These are phyloP conservation scores for Nicotiana tomentosiformis DNA, from an alignment of 257 asterid genomes.

Conservation along the genomic window DNA sequence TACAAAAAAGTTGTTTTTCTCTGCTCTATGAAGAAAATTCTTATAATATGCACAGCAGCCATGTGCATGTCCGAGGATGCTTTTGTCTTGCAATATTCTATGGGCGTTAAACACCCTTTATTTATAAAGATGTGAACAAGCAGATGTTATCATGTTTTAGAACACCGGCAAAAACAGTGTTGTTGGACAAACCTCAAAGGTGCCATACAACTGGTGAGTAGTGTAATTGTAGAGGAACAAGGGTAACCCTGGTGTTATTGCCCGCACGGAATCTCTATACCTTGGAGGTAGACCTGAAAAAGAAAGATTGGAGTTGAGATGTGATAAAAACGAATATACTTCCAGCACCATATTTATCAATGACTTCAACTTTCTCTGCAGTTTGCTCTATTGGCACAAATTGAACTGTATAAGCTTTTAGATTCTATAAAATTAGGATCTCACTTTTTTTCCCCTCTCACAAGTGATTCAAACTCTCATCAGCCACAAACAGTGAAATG, in stretches of 20 bases:
- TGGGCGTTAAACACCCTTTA: background rate
- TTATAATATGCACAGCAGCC: background rate
- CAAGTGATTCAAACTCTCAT: background rate
- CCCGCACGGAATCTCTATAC: slow-evolving; percentile 91
- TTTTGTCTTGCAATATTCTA: background rate
- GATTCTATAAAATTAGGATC: background rate
- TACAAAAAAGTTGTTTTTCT: background rate
- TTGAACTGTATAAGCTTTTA: too few species aligned
- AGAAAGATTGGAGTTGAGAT: background rate
- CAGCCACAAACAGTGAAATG: background rate
- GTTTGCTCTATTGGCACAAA: background rate
- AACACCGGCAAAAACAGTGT: background rate
- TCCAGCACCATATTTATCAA: background rate
- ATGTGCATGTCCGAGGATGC: background rate
- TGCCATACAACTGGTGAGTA: slow-evolving; percentile 94
- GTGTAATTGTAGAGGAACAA: slow-evolving; percentile 86
- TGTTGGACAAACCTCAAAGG: slow-evolving; percentile 60
- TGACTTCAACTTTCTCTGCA: background rate
- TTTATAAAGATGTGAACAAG: background rate
- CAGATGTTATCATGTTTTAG: background rate
- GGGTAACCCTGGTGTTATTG: slow-evolving; percentile 96
- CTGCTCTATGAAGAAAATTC: background rate
- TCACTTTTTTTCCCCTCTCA: background rate
- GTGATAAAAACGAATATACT: background rate
- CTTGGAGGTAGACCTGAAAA: slow-evolving; percentile 87